Evolutionary conservation across 2,329 filamentous ascomycete species (phyloP), one percentile per base, ranked within the genome.

Genomic region (Pseudogymnoascus verrucosus): DNA sequence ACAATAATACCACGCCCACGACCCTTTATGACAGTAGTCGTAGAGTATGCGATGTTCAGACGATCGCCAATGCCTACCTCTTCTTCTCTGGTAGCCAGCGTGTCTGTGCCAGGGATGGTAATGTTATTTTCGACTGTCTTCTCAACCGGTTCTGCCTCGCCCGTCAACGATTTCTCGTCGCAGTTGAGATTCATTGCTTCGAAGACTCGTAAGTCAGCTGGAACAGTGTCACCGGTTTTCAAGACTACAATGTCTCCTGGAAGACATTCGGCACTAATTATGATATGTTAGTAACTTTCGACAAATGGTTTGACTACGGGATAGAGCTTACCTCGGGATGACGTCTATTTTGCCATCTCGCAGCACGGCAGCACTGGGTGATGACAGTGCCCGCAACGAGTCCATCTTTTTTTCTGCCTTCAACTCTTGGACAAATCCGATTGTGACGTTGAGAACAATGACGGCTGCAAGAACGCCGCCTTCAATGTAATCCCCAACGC

Each of bases 91-190:
- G 64, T 69, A 10, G 71, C 71, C 3, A 71, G 40, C 34, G 64
- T 66, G 16, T 67, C 63, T 1, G 69, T 64, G 1, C 68, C 71
- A 1, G 70, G 69, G 1, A 71, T 62, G 6, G 75, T 73, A 65
- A 80, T 77, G 42, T 79, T 76, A 60, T 75, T 74, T 23, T 78
- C 74, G 16, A 76, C 87, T 69, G 83, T 87, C 78, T 98, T 99
- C 71, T 92, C 86, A 23, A 98, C 91, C 0, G 93, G 93, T 82
- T 97, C 93, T 1, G 93, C 89, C 78, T 99, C 95, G 65, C 95
- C 95, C 2, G 95, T 99, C 61, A 99, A 91, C 90, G 97, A 98
- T 73, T 91, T 96, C 78, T 99, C 95, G 68, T 98, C 92, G 66
- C 83, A 86, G 64, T 83, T 82, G 37, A 84, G 77, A 69, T 87